Evolutionary conservation across 2,329 filamentous ascomycete species (phyloP).

Genomic region (Neopestalotiopsis rosae): DNA sequence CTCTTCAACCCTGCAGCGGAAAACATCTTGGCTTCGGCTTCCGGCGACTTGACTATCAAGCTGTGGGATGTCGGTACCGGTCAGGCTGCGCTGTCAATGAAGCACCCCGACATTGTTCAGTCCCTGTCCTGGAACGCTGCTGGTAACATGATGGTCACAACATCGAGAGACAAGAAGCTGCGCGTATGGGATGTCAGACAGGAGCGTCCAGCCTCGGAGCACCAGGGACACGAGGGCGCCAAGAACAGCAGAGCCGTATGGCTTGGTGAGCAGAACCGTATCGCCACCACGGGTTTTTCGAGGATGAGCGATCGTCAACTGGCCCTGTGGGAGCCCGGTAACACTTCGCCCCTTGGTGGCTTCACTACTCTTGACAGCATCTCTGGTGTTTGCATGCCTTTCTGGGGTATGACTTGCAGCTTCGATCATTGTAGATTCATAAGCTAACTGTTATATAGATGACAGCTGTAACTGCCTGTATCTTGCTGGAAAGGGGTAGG

Average conservation of each 20-base stretch:
- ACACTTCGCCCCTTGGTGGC: constrained; percentile 83
- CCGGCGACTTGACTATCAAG: constrained; percentile 93
- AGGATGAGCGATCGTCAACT: constrained; percentile 98
- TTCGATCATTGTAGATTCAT: constrained; percentile 29
- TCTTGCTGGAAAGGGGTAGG: constrained; percentile 94
- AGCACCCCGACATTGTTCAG: constrained; percentile 91
- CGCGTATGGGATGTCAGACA: constrained; percentile 97
- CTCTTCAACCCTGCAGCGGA: constrained; percentile 97
- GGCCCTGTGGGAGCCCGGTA: constrained; percentile 92
- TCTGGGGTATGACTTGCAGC: constrained; percentile 71
- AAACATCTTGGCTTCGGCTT: constrained; percentile 92
- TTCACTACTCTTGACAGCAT: constrained; percentile 93
- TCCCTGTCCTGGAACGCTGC: constrained; percentile 95
- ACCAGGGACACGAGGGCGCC: constrained; percentile 84
- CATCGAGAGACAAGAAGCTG: constrained; percentile 97
- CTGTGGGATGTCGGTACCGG: constrained; percentile 91
- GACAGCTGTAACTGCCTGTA: constrained; percentile 95
- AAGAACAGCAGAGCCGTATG: constrained; percentile 98
- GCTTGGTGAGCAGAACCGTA: constrained; percentile 95
- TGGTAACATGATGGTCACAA: constrained; percentile 86
- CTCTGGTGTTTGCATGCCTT: constrained; percentile 98
- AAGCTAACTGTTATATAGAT: constrained; percentile 53
- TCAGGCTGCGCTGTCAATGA: constrained; percentile 75
- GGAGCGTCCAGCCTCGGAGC: constrained; percentile 85
- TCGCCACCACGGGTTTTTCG: constrained; percentile 96